These are phyloP conservation scores for Xylaria sp. DNA, from an alignment of 2,329 filamentous ascomycete species.

Conservation along the genomic window DNA sequence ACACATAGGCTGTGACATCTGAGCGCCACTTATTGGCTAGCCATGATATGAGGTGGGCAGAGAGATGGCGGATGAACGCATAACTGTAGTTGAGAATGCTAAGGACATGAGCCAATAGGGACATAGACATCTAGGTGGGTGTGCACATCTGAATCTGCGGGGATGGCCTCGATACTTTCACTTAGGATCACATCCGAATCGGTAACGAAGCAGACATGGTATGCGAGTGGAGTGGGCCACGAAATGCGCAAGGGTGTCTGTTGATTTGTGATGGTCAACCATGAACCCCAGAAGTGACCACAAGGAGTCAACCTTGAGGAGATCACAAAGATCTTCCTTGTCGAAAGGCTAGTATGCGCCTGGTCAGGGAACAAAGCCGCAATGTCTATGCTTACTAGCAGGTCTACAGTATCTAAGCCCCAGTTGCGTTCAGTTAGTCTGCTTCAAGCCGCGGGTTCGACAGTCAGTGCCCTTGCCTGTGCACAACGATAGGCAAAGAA, in stretches of 20 bases:
- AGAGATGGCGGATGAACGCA: constrained; percentile 62
- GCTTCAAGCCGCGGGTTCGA: constrained; percentile 14
- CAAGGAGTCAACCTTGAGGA: constrained; percentile 45
- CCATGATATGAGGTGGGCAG: constrained; percentile 57
- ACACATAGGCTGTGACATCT: constrained; percentile 56
- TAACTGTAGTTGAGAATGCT: constrained; percentile 60
- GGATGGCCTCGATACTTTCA: constrained; percentile 44
- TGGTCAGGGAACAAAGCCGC: constrained; percentile 29
- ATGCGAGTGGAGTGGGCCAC: constrained; percentile 46
- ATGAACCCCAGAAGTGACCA: constrained; percentile 42
- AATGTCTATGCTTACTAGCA: constrained; percentile 29
- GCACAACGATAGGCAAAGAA: constrained; percentile 3
- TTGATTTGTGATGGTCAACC: constrained; percentile 45
- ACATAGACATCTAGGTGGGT: constrained; percentile 46
- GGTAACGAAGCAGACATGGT: constrained; percentile 48
- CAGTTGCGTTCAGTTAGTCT: constrained; percentile 6
- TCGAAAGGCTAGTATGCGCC: constrained; percentile 35
- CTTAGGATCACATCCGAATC: constrained; percentile 49
- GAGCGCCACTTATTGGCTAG: constrained; percentile 55
- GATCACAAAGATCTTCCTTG: constrained; percentile 49
- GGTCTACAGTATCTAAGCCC: constrained; percentile 19
- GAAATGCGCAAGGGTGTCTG: constrained; percentile 46
- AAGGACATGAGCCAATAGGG: constrained; percentile 54
- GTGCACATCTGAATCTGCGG: constrained; percentile 49
- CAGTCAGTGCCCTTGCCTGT: constrained; percentile 24